Evolutionary conservation across 2,329 filamentous ascomycete species (phyloP).

Genomic region (Fusarium cicatricum): DNA sequence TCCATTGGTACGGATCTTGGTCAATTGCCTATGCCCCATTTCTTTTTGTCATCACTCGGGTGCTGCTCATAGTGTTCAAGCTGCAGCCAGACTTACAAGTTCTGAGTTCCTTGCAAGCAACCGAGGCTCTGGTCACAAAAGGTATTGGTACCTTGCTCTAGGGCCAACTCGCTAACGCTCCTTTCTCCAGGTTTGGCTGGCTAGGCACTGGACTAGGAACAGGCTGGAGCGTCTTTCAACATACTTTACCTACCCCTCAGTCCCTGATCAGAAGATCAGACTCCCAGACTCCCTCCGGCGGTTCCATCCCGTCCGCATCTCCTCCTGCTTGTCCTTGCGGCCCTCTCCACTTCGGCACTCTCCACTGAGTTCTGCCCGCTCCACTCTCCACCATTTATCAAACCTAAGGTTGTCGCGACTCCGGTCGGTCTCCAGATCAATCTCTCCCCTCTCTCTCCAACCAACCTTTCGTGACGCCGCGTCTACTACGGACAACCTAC

Average conservation of each 20-base stretch:
- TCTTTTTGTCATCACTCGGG: slow-evolving; percentile 4
- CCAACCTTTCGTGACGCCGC: slow-evolving; percentile 20
- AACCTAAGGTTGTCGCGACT: slow-evolving; percentile 21
- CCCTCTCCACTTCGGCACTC: slow-evolving; percentile 33
- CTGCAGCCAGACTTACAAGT: slow-evolving; percentile 20
- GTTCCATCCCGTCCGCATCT: slow-evolving; percentile 26
- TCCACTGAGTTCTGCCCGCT: slow-evolving; percentile 25
- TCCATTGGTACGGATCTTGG: slow-evolving; percentile 11
- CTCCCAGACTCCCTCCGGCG: slow-evolving; percentile 22
- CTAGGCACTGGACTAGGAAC: slow-evolving; percentile 25
- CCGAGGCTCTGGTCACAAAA: slow-evolving; percentile 20
- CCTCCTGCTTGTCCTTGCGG: slow-evolving; percentile 21
- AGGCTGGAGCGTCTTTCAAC: slow-evolving; percentile 22
- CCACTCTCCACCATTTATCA: slow-evolving; percentile 29
- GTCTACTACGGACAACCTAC: too few species aligned
- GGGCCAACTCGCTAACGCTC: slow-evolving; percentile 34
- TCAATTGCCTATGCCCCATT: neutral
- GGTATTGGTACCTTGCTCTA: slow-evolving; percentile 39
- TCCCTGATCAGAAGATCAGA: slow-evolving; percentile 35
- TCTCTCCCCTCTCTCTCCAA: slow-evolving; percentile 14
- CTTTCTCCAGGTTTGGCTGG: slow-evolving; percentile 37
- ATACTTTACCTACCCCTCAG: slow-evolving; percentile 29
- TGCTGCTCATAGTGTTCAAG: slow-evolving; percentile 20
- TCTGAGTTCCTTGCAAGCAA: neutral
- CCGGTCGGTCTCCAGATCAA: slow-evolving; percentile 15